These are phyloP conservation scores for Debaryomyces tyrocola DNA, from an alignment of 805 yeast genomes.

Conservation along the genomic window DNA sequence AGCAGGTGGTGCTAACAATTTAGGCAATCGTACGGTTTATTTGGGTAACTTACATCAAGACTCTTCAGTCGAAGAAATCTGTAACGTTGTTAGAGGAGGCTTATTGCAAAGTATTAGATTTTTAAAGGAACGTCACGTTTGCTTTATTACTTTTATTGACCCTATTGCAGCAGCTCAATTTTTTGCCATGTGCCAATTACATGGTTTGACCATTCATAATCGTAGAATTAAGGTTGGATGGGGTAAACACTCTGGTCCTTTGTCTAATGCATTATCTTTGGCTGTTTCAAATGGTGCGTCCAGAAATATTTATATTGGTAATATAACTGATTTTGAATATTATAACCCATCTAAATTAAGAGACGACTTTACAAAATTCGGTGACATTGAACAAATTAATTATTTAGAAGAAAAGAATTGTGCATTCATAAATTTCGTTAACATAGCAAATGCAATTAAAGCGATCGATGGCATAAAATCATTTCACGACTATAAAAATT, in stretches of 20 bases:
- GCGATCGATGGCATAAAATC: constrained; percentile 91
- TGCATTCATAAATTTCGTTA: constrained; percentile 89
- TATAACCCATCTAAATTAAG: constrained; percentile 63
- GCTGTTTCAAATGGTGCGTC: constrained; percentile 95
- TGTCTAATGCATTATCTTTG: constrained; percentile 79
- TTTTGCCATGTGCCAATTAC: constrained; percentile 89
- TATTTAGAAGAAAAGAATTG: constrained; percentile 80
- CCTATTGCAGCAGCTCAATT: constrained; percentile 98
- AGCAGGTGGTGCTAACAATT: constrained; percentile 88
- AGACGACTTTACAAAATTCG: constrained; percentile 74
- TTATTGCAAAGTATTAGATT: constrained; percentile 80
- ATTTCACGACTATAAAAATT: constrained; percentile 57
- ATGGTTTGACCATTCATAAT: constrained; percentile 83
- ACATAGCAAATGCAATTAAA: constrained; percentile 85
- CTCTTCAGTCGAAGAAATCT: constrained; percentile 85
- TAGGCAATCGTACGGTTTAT: constrained; percentile 92
- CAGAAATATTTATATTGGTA: constrained; percentile 87
- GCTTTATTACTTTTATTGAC: constrained; percentile 93
- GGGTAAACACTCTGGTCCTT: constrained; percentile 96
- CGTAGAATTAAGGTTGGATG: constrained; percentile 91
- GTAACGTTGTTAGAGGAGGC: constrained; percentile 96
- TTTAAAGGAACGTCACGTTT: constrained; percentile 81
- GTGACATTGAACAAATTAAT: constrained; percentile 94
- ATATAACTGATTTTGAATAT: constrained; percentile 50
- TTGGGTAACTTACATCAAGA: constrained; percentile 88